Percentiles rank a stretch among this genome's conserved stretches.
These are phyloP conservation scores for Raphanus hybrid DNA, from an alignment of 441 rosid genomes.

Conservation along the genomic window DNA sequence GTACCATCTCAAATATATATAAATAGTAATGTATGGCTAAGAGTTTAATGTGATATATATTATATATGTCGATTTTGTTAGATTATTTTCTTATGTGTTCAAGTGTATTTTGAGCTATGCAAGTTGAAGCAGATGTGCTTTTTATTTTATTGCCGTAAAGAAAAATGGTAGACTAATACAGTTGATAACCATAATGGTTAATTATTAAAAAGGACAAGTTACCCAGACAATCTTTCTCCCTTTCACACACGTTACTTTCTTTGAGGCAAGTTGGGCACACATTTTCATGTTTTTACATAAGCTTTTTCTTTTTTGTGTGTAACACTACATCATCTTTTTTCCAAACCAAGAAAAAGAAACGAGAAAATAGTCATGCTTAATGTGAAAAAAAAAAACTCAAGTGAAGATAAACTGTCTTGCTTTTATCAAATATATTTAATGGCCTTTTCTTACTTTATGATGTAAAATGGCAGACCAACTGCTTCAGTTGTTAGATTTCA, in stretches of 20 bases:
- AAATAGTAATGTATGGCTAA: slow-evolving; percentile 16
- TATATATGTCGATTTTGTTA: slow-evolving; percentile 21
- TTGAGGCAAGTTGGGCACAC: slow-evolving; percentile 32
- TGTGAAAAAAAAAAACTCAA: not conserved
- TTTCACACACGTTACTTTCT: not conserved
- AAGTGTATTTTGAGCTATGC: slow-evolving; percentile 8
- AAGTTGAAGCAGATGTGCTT: not conserved
- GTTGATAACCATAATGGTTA: not conserved
- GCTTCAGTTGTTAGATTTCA: slow-evolving; percentile 21
- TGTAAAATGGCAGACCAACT: slow-evolving; percentile 29
- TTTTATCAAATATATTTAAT: too few relatives aligned
- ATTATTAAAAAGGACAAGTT: slow-evolving; percentile 3
- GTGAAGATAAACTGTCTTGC: slow-evolving; percentile 22
- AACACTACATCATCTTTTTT: too few relatives aligned
- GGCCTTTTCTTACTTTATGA: slow-evolving; percentile 19
- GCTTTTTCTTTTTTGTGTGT: not conserved
- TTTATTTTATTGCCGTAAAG: not conserved
- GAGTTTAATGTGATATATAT: slow-evolving; percentile 6
- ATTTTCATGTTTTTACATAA: not conserved
- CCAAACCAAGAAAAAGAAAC: not conserved
- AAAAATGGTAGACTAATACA: not conserved
- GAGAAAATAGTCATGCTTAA: not conserved
- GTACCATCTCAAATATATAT: not conserved
- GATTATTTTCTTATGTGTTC: not conserved
- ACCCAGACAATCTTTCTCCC: not conserved